Conservation (phyloP, 768 basidiomycete species). For the Mycena galericulata region DNA sequence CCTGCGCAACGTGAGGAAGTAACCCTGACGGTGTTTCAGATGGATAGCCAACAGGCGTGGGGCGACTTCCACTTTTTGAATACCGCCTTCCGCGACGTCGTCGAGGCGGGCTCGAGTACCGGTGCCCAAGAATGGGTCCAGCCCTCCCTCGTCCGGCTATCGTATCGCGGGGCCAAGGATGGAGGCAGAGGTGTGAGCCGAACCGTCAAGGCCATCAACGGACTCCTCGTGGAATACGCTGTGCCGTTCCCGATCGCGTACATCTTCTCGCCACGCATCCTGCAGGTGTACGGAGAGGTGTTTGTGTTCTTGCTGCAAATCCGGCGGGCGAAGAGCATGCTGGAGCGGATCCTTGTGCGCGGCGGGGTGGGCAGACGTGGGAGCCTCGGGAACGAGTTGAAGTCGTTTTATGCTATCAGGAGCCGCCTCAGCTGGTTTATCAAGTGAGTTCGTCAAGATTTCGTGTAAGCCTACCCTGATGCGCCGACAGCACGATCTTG, state of each 20-base stretch:
- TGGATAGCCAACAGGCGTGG: constrained; percentile 81
- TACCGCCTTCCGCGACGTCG: constrained; percentile 77
- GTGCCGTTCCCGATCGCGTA: constrained; percentile 87
- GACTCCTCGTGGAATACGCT: constrained; percentile 80
- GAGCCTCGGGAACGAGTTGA: constrained; percentile 60
- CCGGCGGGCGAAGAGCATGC: constrained; percentile 73
- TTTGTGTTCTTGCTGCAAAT: constrained; percentile 83
- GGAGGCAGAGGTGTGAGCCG: constrained; percentile 57
- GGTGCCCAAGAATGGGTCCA: constrained; percentile 70
- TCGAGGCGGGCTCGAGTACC: constrained; percentile 57
- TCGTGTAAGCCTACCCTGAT: constrained; percentile 10
- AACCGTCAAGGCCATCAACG: constrained; percentile 75
- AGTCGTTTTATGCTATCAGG: constrained; percentile 81
- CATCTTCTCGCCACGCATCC: constrained; percentile 69
- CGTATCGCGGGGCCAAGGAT: constrained; percentile 67
- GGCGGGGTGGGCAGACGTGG: constrained; percentile 53
- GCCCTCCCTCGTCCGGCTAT: constrained; percentile 76
- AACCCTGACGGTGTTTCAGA: constrained; percentile 54
- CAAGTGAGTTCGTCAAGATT: constrained; percentile 65
- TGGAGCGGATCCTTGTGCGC: constrained; percentile 78
- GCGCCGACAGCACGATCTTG: constrained; percentile 62
- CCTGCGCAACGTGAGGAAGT: too few species aligned
- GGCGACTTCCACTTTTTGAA: constrained; percentile 88
- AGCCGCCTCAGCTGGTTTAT: constrained; percentile 87
- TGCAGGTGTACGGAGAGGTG: constrained; percentile 72